phyloP scores from a whole-genome alignment of 805 yeast genomes.

The Blastobotrys muscicola region DNA sequence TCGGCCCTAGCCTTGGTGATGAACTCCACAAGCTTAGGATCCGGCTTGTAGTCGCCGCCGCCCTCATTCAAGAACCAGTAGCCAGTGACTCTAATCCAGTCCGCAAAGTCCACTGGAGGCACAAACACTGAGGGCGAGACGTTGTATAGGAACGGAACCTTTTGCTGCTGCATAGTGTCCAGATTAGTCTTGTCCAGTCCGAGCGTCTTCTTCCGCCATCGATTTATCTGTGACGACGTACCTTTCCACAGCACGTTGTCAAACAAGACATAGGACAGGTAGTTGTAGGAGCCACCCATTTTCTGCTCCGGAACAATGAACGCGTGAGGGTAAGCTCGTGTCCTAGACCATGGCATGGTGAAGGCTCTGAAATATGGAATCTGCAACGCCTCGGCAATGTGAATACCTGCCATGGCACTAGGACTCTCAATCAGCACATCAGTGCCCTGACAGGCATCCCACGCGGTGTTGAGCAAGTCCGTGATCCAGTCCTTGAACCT shows the following conservation, averaged over 20 bases:
- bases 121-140: conserved; percentile 84
- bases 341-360: conserved; percentile 98
- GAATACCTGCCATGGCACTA: conserved; percentile 91
- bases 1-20: conserved; percentile 51
- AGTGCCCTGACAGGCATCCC: conserved; percentile 76
- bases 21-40: conserved; percentile 46
- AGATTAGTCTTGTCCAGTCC: conserved; percentile 61
- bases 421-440: conserved; percentile 93
- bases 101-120: conserved; percentile 87
- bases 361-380: conserved; percentile 92
- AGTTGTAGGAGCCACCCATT: conserved; percentile 87
- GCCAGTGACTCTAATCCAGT: conserved; percentile 93
- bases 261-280: conserved; percentile 84
- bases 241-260: conserved; percentile 94
- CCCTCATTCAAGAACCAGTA: conserved; percentile 87
- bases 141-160: conserved; percentile 81
- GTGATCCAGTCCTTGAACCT: conserved; percentile 78
- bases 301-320: conserved; percentile 90
- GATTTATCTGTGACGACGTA: conserved; percentile 73
- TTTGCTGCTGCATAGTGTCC: conserved; percentile 60
- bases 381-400: conserved; percentile 83
- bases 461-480: conserved; percentile 60
- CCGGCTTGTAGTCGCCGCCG: conserved; percentile 46
- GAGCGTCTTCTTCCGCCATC: conserved; percentile 69
- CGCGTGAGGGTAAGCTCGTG: conserved; percentile 94